Percentiles rank a stretch among this genome's conserved stretches.
Evolutionary conservation across 176 grass and related monocot genomes (phyloP).

Genomic region (Musa schizocarpa): DNA sequence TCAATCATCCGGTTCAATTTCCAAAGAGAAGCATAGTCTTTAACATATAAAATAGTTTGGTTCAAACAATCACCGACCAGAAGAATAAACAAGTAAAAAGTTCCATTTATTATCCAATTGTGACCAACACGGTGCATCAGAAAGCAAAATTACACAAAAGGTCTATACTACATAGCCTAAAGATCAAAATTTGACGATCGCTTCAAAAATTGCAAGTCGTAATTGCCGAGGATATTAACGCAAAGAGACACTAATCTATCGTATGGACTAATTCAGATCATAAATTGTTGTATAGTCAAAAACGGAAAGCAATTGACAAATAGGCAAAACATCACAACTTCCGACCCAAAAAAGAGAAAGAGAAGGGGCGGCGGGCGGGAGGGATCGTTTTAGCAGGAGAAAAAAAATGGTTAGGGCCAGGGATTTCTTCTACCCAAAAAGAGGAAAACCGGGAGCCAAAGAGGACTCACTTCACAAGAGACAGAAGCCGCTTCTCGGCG

Average conservation of each 20-base stretch:
- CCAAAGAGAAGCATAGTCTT: too few species aligned
- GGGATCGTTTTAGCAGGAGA: too few species aligned
- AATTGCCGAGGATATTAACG: too few species aligned
- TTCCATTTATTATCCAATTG: not conserved
- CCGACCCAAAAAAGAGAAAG: not conserved
- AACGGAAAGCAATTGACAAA: not conserved
- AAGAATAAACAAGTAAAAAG: not conserved
- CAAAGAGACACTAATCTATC: too few species aligned
- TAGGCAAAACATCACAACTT: not conserved
- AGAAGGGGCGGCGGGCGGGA: too few species aligned
- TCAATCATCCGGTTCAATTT: too few species aligned
- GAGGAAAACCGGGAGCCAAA: not conserved
- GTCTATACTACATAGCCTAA: not conserved
- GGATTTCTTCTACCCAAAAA: not conserved
- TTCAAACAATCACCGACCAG: not conserved
- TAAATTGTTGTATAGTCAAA: not conserved
- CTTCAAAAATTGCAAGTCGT: too few species aligned
- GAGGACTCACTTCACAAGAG: constrained; percentile 48
- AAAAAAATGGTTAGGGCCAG: too few species aligned
- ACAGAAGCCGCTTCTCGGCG: constrained; percentile 86
- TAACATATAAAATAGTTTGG: too few species aligned
- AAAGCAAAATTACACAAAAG: not conserved
- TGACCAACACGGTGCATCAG: not conserved
- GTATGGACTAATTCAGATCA: not conserved
- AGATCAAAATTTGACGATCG: too few species aligned